These are phyloP conservation scores for Kazachstania sp. DNA, from an alignment of 1,139 yeast species.

Conservation along the genomic window DNA sequence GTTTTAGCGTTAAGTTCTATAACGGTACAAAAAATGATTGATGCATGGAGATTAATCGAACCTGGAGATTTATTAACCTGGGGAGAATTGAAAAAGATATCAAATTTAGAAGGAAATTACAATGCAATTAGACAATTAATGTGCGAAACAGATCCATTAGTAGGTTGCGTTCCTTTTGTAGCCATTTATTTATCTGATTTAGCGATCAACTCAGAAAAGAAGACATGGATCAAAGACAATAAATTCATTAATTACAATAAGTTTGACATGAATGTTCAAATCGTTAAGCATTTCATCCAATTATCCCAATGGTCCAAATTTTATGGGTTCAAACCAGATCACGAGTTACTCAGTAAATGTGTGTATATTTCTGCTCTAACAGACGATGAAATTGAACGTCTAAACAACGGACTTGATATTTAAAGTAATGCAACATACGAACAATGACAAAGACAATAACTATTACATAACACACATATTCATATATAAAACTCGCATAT, in stretches of 20 bases:
- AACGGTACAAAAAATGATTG: constrained; percentile 49
- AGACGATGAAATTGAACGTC: constrained; percentile 54
- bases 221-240: constrained; percentile 32
- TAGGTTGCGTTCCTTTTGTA: constrained; percentile 84
- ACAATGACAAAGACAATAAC: not conserved
- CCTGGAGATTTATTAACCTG: constrained; percentile 50
- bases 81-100: constrained; percentile 54
- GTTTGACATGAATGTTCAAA: constrained; percentile 66
- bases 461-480: not conserved
- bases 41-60: constrained; percentile 65
- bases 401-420: constrained; percentile 2
- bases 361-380: constrained; percentile 70
- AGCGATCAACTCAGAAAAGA: constrained; percentile 67
- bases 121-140: constrained; percentile 54
- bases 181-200: constrained; percentile 81
- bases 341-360: constrained; percentile 71
- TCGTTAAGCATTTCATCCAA: constrained; percentile 71
- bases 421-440: not conserved
- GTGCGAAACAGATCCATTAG: constrained; percentile 53
- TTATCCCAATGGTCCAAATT: constrained; percentile 78
- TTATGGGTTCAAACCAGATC: constrained; percentile 43
- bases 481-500: not conserved
- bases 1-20: constrained; percentile 74
- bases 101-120: constrained; percentile 62
- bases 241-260: constrained; percentile 66